Base-by-base conservation (phyloP, 352 stramenopile genomes). In the Pythium phragmiticola region DNA sequence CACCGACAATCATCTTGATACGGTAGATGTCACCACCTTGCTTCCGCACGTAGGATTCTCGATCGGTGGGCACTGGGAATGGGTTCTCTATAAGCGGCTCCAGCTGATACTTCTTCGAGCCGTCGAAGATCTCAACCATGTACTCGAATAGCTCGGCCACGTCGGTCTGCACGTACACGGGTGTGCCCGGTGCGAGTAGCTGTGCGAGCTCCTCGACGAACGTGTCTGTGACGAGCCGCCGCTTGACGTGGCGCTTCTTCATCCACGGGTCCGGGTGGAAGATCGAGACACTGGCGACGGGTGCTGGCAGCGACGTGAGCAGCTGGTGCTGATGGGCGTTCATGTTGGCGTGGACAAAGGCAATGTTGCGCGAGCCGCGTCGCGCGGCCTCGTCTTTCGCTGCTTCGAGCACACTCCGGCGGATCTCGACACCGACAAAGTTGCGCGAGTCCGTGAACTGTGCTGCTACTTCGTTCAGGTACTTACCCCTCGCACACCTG, bases 181-280 rank as follows among this genome's bases (percentile, higher is more conserved):
- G 83, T 41, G 84, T 93, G 3, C 71, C 70, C 2, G 82, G 70
- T 0, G 48, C 34, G 17, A 95, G 69, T 46, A 87, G 63, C 9
- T 66, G 45, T 9, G 82, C 85, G 51, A 95, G 75, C 33, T 88
- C 77, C 0, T 65, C 36, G 19, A 89, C 85, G 48, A 95, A 93
- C 50, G 80, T 74, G 45, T 75, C 54, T 4, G 69, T 93, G 30
- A 95, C 84, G 13, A 95, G 69, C 47, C 87, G 77, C 28, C 87
- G 77, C 70, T 95, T 95, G 34, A 90, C 57, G 69, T 95, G 87
- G 58, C 79, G 76, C 60, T 94, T 95, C 70, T 95, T 95, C 78
- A 94, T 90, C 87, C 87, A 95, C 68, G 87, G 87, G 33, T 95
- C 87, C 26, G 87, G 87, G 60, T 95, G 85, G 64, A 94, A 92